These are phyloP conservation scores for Saccharomycopsis sp. DNA, from an alignment of 805 yeast species.

Conservation along the genomic window DNA sequence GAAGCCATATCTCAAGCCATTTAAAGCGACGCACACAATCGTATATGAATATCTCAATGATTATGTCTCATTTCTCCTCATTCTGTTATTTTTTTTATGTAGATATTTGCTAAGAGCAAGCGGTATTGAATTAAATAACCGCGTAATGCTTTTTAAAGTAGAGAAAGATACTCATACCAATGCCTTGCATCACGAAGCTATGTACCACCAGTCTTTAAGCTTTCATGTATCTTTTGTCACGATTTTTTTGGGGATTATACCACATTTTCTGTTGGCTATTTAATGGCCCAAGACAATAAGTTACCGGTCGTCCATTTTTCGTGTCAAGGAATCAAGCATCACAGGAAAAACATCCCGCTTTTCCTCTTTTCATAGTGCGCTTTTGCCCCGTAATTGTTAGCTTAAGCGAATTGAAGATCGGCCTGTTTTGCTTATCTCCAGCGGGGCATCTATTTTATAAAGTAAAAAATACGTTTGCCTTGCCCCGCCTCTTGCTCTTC, in stretches of 20 bases:
- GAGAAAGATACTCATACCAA: no score
- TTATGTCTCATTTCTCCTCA: background rate
- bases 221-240: background rate
- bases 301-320: background rate
- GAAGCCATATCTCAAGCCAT: no score
- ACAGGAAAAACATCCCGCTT: background rate
- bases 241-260: background rate
- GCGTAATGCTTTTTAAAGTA: no score
- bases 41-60: background rate
- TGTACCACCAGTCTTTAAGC: no score
- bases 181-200: no score
- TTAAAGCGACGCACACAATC: no score
- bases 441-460: no score
- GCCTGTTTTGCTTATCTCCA: no score
- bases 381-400: background rate
- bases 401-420: no score
- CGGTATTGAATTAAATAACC: background rate
- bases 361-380: background rate
- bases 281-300: background rate
- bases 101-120: no score
- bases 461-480: no score
- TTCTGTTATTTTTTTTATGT: no score
- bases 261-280: background rate
- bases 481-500: background rate
- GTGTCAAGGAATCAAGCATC: background rate